Conservation (phyloP, 345 rosid species). For the Hibiscus trionum region DNA sequence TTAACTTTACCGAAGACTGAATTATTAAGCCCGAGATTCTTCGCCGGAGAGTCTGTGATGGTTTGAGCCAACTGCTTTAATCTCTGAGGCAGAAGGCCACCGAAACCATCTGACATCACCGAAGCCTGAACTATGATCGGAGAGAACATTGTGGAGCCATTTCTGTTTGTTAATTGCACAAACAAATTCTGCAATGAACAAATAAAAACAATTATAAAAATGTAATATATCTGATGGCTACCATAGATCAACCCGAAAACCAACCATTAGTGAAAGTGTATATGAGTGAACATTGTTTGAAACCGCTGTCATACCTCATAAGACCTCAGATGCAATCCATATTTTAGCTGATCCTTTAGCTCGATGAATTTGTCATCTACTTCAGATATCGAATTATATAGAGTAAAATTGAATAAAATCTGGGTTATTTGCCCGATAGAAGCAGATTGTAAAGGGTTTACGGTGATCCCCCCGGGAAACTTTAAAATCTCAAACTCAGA, state of each 20-base stretch:
- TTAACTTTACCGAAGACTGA: constrained; percentile 71
- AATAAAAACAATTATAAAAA: not conserved
- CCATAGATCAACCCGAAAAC: not conserved
- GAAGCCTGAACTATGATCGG: constrained; percentile 46
- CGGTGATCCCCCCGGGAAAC: constrained; percentile 69
- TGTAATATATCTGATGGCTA: not conserved
- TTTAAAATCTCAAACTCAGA: constrained; percentile 57
- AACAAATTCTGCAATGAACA: constrained; percentile 13
- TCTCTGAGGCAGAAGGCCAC: constrained; percentile 50
- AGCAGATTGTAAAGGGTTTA: constrained; percentile 37
- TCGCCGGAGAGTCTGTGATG: constrained; percentile 31
- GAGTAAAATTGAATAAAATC: constrained; percentile 49
- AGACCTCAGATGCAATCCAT: constrained; percentile 38
- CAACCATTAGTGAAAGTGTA: not conserved
- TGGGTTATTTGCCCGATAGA: constrained; percentile 38
- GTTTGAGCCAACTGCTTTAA: constrained; percentile 55
- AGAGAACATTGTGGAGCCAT: constrained; percentile 57
- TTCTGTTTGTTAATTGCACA: constrained; percentile 41
- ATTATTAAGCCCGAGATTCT: constrained; percentile 72
- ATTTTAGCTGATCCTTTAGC: constrained; percentile 48
- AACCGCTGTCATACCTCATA: constrained; percentile 45
- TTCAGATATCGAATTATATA: constrained; percentile 48
- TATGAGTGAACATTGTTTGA: not conserved
- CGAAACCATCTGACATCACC: constrained; percentile 36
- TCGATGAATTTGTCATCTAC: constrained; percentile 36